These are phyloP conservation scores for Diaporthe humulicola DNA, from an alignment of 2,329 filamentous ascomycete species.

Conservation along the genomic window DNA sequence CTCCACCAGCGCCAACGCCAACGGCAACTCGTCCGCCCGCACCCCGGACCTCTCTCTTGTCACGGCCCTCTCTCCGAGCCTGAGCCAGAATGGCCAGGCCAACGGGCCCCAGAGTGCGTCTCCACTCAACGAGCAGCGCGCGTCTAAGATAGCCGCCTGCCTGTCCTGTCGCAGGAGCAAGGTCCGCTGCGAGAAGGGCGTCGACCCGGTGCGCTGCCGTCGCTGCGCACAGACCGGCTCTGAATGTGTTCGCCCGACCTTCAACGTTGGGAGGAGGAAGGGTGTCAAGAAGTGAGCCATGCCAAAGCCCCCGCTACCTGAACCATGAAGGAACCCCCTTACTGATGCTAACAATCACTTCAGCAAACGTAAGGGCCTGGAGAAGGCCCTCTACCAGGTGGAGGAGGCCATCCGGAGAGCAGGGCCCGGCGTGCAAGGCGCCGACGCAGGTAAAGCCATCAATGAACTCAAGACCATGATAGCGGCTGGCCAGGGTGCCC, in stretches of 20 bases:
- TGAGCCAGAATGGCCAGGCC: constrained; percentile 32
- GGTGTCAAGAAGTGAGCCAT: constrained; percentile 78
- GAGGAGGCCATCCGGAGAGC: constrained; percentile 74
- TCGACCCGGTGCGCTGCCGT: constrained; percentile 67
- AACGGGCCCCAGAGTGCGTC: constrained; percentile 31
- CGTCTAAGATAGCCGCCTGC: constrained; percentile 65
- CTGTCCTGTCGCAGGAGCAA: constrained; percentile 76
- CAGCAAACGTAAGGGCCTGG: constrained; percentile 80
- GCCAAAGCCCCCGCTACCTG: background rate
- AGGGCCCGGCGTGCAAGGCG: constrained; percentile 59
- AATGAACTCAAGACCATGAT: constrained; percentile 58
- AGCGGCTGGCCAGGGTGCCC: constrained; percentile 45
- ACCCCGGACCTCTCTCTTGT: constrained; percentile 22
- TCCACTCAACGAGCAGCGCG: constrained; percentile 34
- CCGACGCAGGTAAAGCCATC: constrained; percentile 61
- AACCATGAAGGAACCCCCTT: background rate
- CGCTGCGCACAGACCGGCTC: constrained; percentile 69
- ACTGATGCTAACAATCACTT: constrained; percentile 41
- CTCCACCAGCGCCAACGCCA: background rate
- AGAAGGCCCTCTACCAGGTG: constrained; percentile 81
- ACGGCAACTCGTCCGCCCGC: background rate
- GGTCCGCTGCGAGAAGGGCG: constrained; percentile 73
- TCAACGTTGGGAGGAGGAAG: constrained; percentile 80
- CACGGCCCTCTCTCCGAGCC: constrained; percentile 27
- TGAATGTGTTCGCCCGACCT: constrained; percentile 79